Conservation (phyloP, 2,329 filamentous ascomycete genomes). For the Xylariaceae sp. region DNA sequence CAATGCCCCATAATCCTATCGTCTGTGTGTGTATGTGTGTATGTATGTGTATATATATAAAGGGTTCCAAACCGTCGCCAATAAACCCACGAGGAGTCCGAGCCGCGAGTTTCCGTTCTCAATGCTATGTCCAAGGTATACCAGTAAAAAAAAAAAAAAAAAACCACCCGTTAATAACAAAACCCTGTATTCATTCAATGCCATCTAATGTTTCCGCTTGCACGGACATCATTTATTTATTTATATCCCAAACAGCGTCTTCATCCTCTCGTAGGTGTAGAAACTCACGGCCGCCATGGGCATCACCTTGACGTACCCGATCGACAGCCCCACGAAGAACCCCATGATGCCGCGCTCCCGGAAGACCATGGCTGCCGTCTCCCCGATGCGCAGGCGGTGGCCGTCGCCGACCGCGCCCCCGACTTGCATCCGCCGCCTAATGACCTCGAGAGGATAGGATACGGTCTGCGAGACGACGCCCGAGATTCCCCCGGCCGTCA, state of each 20-base stretch:
- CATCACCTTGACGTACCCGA: conserved; percentile 93
- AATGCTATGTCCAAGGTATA: conserved; percentile 22
- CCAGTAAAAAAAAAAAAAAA: too few relatives aligned
- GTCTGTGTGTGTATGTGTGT: conserved; percentile 3
- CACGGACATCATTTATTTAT: conserved; percentile 9
- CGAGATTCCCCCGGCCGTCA: conserved; percentile 80
- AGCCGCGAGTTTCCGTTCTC: conserved; percentile 4
- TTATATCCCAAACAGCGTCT: conserved; percentile 68
- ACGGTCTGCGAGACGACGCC: conserved; percentile 88
- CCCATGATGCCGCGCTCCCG: conserved; percentile 75
- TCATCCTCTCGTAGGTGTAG: conserved; percentile 67
- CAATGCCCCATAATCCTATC: conserved; percentile 12
- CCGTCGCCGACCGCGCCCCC: conserved; percentile 93
- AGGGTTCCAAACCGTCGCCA: conserved; percentile 4
- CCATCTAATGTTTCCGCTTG: conserved; percentile 3
- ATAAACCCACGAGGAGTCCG: conserved; percentile 6
- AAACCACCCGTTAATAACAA: too few relatives aligned
- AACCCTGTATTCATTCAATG: conserved; percentile 27
- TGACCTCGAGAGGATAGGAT: conserved; percentile 92
- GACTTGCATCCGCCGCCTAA: conserved; percentile 93
- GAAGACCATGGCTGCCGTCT: conserved; percentile 77
- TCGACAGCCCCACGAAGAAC: conserved; percentile 90
- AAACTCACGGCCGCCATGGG: conserved; percentile 79
- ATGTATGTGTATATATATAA: conserved; percentile 2
- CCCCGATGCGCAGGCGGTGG: conserved; percentile 72